A percentile compares a stretch with the other conserved stretches of the same genome.
phyloP scores from a whole-genome alignment of 2,329 filamentous ascomycete genomes.

The Pseudogymnoascus sp. region DNA sequence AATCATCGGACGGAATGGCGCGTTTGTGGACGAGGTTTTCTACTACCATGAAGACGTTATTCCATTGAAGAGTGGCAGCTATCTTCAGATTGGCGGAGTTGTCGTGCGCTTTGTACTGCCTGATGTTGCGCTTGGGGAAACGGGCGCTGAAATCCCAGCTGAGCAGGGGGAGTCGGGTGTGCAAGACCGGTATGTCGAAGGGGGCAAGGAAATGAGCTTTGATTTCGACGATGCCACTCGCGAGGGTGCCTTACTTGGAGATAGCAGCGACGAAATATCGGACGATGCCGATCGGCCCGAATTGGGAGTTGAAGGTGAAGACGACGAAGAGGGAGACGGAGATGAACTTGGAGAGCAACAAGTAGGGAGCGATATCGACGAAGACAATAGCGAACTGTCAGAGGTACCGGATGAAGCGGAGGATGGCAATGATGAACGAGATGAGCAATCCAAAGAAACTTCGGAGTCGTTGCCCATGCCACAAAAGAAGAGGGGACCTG shows the following conservation, averaged over 20 bases:
- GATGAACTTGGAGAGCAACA: constrained; percentile 25
- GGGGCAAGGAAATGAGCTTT: constrained; percentile 64
- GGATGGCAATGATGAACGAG: constrained; percentile 18
- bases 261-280: constrained; percentile 37
- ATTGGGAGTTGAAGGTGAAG: constrained; percentile 13
- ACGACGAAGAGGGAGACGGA: constrained; percentile 21
- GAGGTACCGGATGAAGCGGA: constrained; percentile 12
- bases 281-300: constrained; percentile 20
- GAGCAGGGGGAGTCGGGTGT: constrained; percentile 39
- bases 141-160: constrained; percentile 45
- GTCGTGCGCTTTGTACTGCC: constrained; percentile 62
- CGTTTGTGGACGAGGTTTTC: constrained; percentile 55
- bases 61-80: constrained; percentile 52
- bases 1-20: constrained; percentile 53
- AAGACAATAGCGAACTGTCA: constrained; percentile 19
- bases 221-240: constrained; percentile 58
- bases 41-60: constrained; percentile 45
- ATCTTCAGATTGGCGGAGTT: constrained; percentile 65
- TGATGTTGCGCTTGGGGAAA: constrained; percentile 47
- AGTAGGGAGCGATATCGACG: constrained; percentile 20
- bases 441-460: constrained; percentile 5
- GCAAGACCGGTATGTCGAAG: constrained; percentile 43
- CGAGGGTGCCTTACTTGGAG: constrained; percentile 43
- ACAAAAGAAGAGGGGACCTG: constrained; percentile 52
- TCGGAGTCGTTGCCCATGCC: constrained; percentile 23